Evolutionary conservation across 2,329 filamentous ascomycete genomes (phyloP), one percentile per base, ranked within the genome.

Genomic region (Ilyonectria mors-panacis): DNA sequence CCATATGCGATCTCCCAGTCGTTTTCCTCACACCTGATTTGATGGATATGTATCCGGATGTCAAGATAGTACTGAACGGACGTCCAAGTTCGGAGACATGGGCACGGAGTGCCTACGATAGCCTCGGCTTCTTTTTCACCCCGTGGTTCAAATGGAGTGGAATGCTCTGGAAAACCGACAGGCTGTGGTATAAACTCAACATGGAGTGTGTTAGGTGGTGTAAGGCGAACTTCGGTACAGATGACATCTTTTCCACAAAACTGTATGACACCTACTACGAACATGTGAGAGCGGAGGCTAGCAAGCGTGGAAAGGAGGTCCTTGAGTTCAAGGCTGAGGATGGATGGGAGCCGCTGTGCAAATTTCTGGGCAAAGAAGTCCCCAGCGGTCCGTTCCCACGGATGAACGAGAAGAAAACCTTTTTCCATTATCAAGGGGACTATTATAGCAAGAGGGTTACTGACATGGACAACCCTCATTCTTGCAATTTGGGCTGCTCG

Each of bases 341-440:
- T 39, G 83, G 82, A 1, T 86, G 84, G 84, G 78, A 76, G 39
- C 81, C 81, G 10, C 72, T 86, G 26, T 85, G 83, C 68, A 67
- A 77, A 62, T 83, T 84, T 56, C 12, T 75, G 3, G 66, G 48
- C 0, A 69, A 65, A 8, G 72, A 74, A 0, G n/a, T 74, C 0
- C 73, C 70, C 0, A 12, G 59, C 1, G 58, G 63, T 2, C 70
- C 73, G 0, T 75, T 75, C 21, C 73, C 73, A 1, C 42, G 44
- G 13, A 21, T 75, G 13, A 75, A 75, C 12, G 73, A 75, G 53
- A 73, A 64, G 2, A 66, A 67, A 33, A 62, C 55, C 0, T 72
- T 75, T 75, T 2, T 44, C 63, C 6, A 61, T 69, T 2, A 51
- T 75, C n/a, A 70, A 42, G 15, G 26, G 30, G 2, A 57, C 75